Evolutionary conservation across 1,284 basidiomycete genomes (phyloP), one percentile per base, ranked within the genome.

Genomic region (Boletus smithii): DNA sequence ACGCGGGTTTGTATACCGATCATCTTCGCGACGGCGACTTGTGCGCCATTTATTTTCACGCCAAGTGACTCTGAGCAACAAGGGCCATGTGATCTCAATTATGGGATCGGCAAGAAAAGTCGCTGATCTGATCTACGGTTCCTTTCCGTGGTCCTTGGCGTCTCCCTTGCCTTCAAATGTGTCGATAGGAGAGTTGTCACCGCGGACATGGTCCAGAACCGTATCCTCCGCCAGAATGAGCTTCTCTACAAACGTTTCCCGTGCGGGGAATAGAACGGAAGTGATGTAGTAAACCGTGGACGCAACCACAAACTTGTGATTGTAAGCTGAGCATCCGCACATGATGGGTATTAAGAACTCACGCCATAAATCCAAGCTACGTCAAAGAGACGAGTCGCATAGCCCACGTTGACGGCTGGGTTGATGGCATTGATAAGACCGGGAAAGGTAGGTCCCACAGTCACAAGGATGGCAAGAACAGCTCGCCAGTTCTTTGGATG

Each of bases 311-410:
- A 77, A 75, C 72, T 76, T 49, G 27, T 32, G 24, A 39, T 59
- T 43, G 56, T 64, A 53, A 68, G 72, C 64, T 69, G 43, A 34
- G 51, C 17, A 17, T 17, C 27, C 13, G 24, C 27, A 27, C 14
- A 44, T 10, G 36, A 34, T 29, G 26, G 40, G 14, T 11, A 22
- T n/a, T 26, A 11, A 39, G 13, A 24, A 51, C 80, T 51, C 65
- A 87, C 84, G 27, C 85, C 84, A 48, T 80, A 85, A 8, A 87
- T 54, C 80, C 83, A 88, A 5, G 81, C 80, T 53, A 88, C 73
- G 56, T 84, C 77, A 58, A 81, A 88, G 9, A 87, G 59, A 53
- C 73, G 74, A 3, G 62, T 61, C 2, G 71, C 74, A 20, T 76
- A 70, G 16, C 80, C 82, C 13, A 85, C 75, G 0, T 68, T 46